These are phyloP conservation scores for Arthrinium puccinioides DNA, from an alignment of 2,329 filamentous ascomycete genomes.

Conservation along the genomic window DNA sequence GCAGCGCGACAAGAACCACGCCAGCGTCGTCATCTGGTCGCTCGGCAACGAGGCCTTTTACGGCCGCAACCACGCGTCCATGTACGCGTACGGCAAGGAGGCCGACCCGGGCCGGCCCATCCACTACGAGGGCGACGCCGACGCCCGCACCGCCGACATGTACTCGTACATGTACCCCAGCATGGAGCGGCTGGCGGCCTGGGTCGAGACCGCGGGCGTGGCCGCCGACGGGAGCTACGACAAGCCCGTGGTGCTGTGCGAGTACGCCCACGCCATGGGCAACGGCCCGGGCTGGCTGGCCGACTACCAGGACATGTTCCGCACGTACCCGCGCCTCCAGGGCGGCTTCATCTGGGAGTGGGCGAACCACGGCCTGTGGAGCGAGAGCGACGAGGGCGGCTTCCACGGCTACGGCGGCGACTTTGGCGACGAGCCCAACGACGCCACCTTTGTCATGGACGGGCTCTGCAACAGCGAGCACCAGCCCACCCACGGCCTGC, in stretches of 20 bases:
- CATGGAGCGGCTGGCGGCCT: slow-evolving; percentile 40
- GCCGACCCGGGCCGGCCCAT: slow-evolving; percentile 52
- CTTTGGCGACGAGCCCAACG: slow-evolving; percentile 54
- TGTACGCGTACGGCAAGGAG: slow-evolving; percentile 55
- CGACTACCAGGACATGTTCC: slow-evolving; percentile 61
- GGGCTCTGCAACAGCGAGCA: slow-evolving; percentile 48
- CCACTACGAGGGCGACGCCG: slow-evolving; percentile 59
- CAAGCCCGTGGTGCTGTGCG: slow-evolving; percentile 54
- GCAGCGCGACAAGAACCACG: slow-evolving; percentile 62
- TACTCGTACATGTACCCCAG: slow-evolving; percentile 61
- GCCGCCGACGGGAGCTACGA: slow-evolving; percentile 32
- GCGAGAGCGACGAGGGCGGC: slow-evolving; percentile 34
- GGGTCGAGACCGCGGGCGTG: slow-evolving; percentile 35
- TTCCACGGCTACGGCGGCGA: slow-evolving; percentile 51
- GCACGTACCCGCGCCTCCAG: slow-evolving; percentile 51
- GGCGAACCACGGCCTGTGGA: slow-evolving; percentile 53
- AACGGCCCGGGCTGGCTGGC: slow-evolving; percentile 65
- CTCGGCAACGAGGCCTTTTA: slow-evolving; percentile 70
- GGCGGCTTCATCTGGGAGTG: slow-evolving; percentile 64
- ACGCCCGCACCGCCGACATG: slow-evolving; percentile 56
- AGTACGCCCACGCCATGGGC: slow-evolving; percentile 62
- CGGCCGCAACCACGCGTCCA: slow-evolving; percentile 58
- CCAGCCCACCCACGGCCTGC: slow-evolving; percentile 46
- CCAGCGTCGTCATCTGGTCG: slow-evolving; percentile 67
- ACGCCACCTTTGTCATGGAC: slow-evolving; percentile 56